Base-by-base conservation (phyloP, 805 yeast species). In the Lachancea quebecensis region DNA sequence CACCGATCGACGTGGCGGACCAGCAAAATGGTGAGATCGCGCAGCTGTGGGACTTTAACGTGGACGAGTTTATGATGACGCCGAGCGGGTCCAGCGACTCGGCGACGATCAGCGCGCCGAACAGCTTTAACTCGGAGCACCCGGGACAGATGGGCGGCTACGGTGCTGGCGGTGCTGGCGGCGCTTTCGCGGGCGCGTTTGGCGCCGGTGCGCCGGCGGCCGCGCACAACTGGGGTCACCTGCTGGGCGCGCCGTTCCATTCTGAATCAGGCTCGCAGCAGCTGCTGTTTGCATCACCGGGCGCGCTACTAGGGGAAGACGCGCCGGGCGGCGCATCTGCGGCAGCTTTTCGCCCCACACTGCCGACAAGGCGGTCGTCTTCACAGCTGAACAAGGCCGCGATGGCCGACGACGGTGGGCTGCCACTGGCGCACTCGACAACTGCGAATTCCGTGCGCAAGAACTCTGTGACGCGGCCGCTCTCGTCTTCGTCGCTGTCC, bases 21-120 rank as follows among this genome's bases (percentile, higher is more conserved):
- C 56, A 54, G 34, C 65, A 61, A 29, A 64, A 63, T 45, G 69
- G 70, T 54, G 72, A 67, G 46, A 65, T 66, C 42, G 68, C 68
- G 11, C 68, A 64, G 46, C 52, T 64, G 14, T 69, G 72, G 72
- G 65, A 65, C 45, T 64, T 67, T 41, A 65, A 65, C 42, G 59
- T 66, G 6, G 70, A 67, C 42, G 60, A 59, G n/a, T 60, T 65
- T 33, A 59, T 60, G 53, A 60, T 63, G 60, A 61, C 66, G 8
- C 67, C 69, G 7, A 54, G 54, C 34, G 52, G 53, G 27, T 59
- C 67, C 12, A 55, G 62, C 39, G 66, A 58, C 25, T 60, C 66
- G 4, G 66, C 67, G 1, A 61, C 68, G 1, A 61, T 64, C 7
- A 62, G 67, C 50, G 68, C 67, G 12, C 66, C 68, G 12, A 62